Conservation (phyloP, 176 grass and related monocot species). For the Triticum aestivum region IWGSC_CS_RefSeq_v2.1 NC_057812.1:646210350-646210849, state of each 20-base stretch:
- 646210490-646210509: conserved; percentile 2
- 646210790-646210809: conserved; percentile 36
- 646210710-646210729: conserved; percentile 60
- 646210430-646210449: conserved; percentile 83
- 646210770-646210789: conserved; percentile 45
- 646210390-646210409: conserved; percentile 29
- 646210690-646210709: conserved; percentile 64
- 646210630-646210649: conserved; percentile 48
- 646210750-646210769: conserved; percentile 55
- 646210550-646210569: conserved; percentile 31
- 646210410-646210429: conserved; percentile 61
- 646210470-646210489: conserved; percentile 35
- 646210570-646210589: conserved; percentile 39
- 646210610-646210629: conserved; percentile 59
- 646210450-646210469: conserved; percentile 61
- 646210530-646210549: conserved; percentile 39
- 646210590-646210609: conserved; percentile 45
- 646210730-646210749: conserved; percentile 47
- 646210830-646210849: conserved; percentile 59
- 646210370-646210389: conserved; percentile 71
- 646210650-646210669: conserved; percentile 54
- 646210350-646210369: conserved; percentile 71
- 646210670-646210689: conserved; percentile 32
- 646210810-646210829: conserved; percentile 2
- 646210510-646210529: not conserved